A percentile compares a stretch with the other conserved stretches of the same genome.
phyloP scores from a whole-genome alignment of 1,284 basidiomycete species.

The Pholiota adiposa region DNA sequence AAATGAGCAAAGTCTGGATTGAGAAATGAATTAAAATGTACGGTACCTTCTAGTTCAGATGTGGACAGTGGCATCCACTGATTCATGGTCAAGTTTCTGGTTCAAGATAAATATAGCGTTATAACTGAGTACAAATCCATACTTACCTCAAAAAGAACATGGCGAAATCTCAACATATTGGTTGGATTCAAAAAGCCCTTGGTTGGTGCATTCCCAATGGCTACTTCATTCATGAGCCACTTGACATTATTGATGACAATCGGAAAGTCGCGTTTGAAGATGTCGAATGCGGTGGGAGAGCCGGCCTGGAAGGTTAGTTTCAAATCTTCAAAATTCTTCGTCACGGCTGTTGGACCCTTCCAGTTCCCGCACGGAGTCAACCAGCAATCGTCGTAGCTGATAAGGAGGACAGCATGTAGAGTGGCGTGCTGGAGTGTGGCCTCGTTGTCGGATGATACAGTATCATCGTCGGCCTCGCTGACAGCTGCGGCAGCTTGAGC shows the following conservation, averaged over 20 bases:
- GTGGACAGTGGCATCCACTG: not conserved
- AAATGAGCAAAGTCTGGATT: too few species aligned
- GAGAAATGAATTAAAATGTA: too few species aligned
- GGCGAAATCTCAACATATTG: constrained; percentile 3
- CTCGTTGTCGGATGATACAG: not conserved
- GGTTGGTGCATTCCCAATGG: too few species aligned
- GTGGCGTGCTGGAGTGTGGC: not conserved
- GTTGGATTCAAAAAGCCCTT: too few species aligned
- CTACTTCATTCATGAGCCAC: too few species aligned
- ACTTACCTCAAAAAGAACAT: constrained; percentile 7
- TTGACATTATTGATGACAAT: not conserved
- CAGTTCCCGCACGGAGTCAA: constrained; percentile 3
- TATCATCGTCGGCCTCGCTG: not conserved
- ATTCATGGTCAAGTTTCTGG: too few species aligned
- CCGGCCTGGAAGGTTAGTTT: constrained; percentile 3
- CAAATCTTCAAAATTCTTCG: constrained; percentile 6
- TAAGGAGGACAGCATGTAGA: not conserved
- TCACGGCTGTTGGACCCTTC: constrained; percentile 4
- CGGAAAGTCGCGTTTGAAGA: not conserved
- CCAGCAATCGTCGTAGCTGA: constrained; percentile 5
- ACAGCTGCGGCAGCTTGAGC: not conserved
- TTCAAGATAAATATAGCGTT: too few species aligned
- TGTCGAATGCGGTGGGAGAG: not conserved
- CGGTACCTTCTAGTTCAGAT: not conserved
- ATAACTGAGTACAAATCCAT: too few species aligned